Conservation (phyloP, 2,329 filamentous ascomycete genomes). For the Calonectria honghensis region DNA sequence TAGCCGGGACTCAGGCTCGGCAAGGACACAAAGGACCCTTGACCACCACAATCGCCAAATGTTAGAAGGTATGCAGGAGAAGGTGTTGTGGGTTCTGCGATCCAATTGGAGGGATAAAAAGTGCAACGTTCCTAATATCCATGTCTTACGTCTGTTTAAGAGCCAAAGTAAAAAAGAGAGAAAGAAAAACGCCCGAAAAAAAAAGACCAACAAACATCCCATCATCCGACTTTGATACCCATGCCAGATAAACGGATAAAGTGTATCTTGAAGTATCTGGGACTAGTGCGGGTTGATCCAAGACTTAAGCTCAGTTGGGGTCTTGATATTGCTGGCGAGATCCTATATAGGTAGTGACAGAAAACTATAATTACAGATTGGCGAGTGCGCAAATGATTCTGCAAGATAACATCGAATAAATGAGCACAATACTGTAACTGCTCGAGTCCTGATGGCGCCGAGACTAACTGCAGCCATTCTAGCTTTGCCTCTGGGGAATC, state of each 20-base stretch:
- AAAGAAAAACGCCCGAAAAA: background rate
- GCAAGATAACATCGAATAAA: background rate
- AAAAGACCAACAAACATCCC: background rate
- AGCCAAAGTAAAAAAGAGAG: background rate
- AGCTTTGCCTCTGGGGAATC: slow-evolving; percentile 6
- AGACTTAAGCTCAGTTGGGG: background rate
- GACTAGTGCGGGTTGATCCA: background rate
- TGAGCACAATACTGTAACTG: background rate
- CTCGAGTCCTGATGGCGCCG: background rate
- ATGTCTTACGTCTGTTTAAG: background rate
- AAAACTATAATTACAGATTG: background rate
- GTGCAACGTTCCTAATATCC: background rate
- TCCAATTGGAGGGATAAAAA: background rate
- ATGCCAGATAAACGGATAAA: background rate
- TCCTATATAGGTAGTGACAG: background rate
- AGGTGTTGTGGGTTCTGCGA: background rate
- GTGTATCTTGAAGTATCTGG: background rate
- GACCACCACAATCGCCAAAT: background rate
- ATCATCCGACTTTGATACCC: background rate
- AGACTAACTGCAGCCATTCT: background rate
- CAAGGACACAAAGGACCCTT: background rate
- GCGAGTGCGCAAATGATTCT: background rate
- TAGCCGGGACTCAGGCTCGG: background rate
- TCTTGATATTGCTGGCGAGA: background rate
- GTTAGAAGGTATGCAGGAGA: background rate